phyloP scores from a whole-genome alignment of 2,329 filamentous ascomycete genomes.

The Microsporum canis region DNA sequence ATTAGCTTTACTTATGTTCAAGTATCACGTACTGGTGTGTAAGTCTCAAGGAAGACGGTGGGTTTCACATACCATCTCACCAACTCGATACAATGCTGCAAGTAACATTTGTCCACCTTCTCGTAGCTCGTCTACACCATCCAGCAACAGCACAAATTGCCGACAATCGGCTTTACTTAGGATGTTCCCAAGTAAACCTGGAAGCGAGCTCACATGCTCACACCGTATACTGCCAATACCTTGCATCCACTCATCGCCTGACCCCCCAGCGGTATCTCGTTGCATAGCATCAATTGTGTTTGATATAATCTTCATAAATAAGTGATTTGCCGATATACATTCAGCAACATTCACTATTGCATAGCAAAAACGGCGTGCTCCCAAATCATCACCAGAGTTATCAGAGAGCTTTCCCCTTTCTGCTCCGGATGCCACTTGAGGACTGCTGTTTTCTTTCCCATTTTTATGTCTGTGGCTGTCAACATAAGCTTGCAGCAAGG shows the following conservation, averaged over 20 bases:
- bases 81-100: slow-evolving; percentile 67
- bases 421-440: neutral
- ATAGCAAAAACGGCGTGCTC: slow-evolving; percentile 20
- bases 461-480: slow-evolving; percentile 17
- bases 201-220: slow-evolving; percentile 68
- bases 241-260: slow-evolving; percentile 28
- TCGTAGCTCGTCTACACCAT: slow-evolving; percentile 73
- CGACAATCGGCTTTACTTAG: slow-evolving; percentile 22
- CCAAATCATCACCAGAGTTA: neutral
- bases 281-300: slow-evolving; percentile 28
- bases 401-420: neutral
- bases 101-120: slow-evolving; percentile 70
- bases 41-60: neutral
- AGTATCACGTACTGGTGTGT: neutral
- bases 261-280: neutral
- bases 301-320: slow-evolving; percentile 37
- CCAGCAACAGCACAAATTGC: slow-evolving; percentile 73
- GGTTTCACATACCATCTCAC: slow-evolving; percentile 55
- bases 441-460: neutral
- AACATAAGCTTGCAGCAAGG: slow-evolving; percentile 50
- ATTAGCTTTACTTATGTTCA: neutral
- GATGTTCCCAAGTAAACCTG: slow-evolving; percentile 52
- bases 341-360: slow-evolving; percentile 35
- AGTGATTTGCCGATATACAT: slow-evolving; percentile 37
- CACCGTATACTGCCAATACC: slow-evolving; percentile 49